A percentile compares a stretch with the other conserved stretches of the same genome.
phyloP scores from a whole-genome alignment of 208 protist genomes.

The Wallacemonas rigidus region DNA sequence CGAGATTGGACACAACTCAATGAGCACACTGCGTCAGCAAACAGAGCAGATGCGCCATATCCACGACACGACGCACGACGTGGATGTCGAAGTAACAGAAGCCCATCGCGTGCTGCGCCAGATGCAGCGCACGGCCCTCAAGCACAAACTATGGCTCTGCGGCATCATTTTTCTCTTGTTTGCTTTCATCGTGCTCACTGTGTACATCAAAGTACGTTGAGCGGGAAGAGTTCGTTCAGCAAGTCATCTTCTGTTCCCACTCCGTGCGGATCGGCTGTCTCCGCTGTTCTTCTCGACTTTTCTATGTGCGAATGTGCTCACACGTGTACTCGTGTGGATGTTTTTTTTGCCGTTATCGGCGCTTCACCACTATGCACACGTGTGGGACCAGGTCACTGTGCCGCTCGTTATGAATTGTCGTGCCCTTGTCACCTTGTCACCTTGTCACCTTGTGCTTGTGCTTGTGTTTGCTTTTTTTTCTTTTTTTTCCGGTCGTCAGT shows the following conservation, averaged over 20 bases:
- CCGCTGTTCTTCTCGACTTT: neutral
- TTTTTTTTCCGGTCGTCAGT: conserved; percentile 17
- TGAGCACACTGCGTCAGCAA: conserved; percentile 56
- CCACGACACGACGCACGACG: conserved; percentile 46
- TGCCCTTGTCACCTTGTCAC: too few relatives aligned
- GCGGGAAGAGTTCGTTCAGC: too few relatives aligned
- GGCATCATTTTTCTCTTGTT: conserved; percentile 52
- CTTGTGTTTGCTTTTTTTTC: conserved; percentile 13
- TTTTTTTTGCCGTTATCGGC: neutral
- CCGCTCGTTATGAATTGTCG: too few relatives aligned
- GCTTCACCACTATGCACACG: neutral
- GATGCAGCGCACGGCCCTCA: conserved; percentile 73
- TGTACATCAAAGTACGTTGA: conserved; percentile 33
- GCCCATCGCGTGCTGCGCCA: conserved; percentile 49
- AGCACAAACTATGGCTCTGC: conserved; percentile 59
- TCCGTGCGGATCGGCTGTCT: too few relatives aligned
- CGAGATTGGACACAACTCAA: conserved; percentile 41
- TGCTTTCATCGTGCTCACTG: conserved; percentile 37
- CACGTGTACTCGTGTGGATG: neutral
- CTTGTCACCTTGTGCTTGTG: neutral
- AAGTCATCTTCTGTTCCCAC: too few relatives aligned
- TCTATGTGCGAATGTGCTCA: neutral
- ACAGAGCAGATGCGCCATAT: conserved; percentile 69
- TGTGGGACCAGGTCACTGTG: too few relatives aligned
- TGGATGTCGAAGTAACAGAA: conserved; percentile 64